Conservation (phyloP, 345 rosid genomes). For the Raphanus sativus region DNA sequence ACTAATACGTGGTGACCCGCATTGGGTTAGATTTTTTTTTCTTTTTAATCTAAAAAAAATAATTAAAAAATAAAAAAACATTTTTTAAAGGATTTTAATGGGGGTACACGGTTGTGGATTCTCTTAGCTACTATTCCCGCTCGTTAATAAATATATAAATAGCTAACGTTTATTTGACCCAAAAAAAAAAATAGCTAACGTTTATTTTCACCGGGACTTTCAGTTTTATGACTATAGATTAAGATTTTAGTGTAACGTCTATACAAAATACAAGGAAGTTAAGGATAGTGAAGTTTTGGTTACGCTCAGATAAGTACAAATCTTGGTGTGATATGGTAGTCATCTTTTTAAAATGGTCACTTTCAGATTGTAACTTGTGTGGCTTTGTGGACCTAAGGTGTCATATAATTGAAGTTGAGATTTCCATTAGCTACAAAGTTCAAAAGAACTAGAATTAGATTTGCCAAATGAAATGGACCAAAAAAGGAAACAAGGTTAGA, state of each 20-base stretch:
- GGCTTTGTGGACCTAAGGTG: constrained; percentile 23
- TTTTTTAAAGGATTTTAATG: too few relatives aligned
- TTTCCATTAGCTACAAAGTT: not conserved
- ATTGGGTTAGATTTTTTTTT: too few relatives aligned
- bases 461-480: not conserved
- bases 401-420: not conserved
- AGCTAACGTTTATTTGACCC: too few relatives aligned
- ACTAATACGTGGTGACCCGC: too few relatives aligned
- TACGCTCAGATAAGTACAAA: constrained; percentile 26
- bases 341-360: constrained; percentile 12
- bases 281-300: constrained; percentile 14
- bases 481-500: not conserved
- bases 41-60: too few relatives aligned
- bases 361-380: constrained; percentile 28
- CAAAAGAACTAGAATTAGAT: not conserved
- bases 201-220: constrained; percentile 1
- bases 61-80: too few relatives aligned
- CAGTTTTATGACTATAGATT: not conserved
- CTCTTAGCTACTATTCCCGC: not conserved
- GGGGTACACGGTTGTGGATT: too few relatives aligned
- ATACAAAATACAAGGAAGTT: constrained; percentile 1
- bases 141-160: not conserved
- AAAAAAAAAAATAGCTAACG: too few relatives aligned
- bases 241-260: not conserved
- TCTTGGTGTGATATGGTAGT: not conserved